phyloP scores from a whole-genome alignment of 2,329 filamentous ascomycete genomes.

The Pyrenochaeta sp. region DNA sequence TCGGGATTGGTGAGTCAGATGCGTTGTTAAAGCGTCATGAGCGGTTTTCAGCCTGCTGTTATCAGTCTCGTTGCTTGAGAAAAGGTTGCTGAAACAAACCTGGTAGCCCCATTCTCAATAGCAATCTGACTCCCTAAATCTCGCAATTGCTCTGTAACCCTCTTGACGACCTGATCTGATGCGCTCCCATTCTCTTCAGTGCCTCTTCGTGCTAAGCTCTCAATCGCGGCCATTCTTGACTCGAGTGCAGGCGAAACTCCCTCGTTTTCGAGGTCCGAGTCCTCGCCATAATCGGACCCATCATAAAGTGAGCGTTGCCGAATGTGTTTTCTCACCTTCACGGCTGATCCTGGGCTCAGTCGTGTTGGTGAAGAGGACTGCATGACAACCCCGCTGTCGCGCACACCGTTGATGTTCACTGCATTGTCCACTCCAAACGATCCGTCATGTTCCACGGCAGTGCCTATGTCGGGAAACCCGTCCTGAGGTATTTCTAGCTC shows the following conservation, averaged over 20 bases:
- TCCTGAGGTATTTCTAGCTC: constrained; percentile 40
- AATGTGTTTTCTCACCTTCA: constrained; percentile 47
- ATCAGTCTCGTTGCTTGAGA: constrained; percentile 18
- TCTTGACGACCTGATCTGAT: constrained; percentile 71
- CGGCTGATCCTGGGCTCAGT: constrained; percentile 50
- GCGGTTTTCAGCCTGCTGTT: constrained; percentile 73
- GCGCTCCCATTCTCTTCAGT: constrained; percentile 72
- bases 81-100: constrained; percentile 57
- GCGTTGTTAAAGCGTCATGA: constrained; percentile 76
- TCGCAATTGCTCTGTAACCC: constrained; percentile 73
- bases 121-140: constrained; percentile 77
- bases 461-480: constrained; percentile 34
- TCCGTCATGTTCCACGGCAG: constrained; percentile 47
- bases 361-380: constrained; percentile 50
- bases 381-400: constrained; percentile 58
- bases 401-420: constrained; percentile 43
- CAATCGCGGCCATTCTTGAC: constrained; percentile 75
- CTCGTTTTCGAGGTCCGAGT: constrained; percentile 73
- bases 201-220: constrained; percentile 70
- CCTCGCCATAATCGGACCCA: constrained; percentile 77
- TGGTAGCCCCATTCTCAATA: constrained; percentile 75
- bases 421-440: constrained; percentile 29
- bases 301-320: constrained; percentile 67
- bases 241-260: constrained; percentile 73
- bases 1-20: constrained; percentile 78